These are phyloP conservation scores for Apiotrichum siamense DNA, from an alignment of 1,284 basidiomycete species.

Conservation along the genomic window DNA sequence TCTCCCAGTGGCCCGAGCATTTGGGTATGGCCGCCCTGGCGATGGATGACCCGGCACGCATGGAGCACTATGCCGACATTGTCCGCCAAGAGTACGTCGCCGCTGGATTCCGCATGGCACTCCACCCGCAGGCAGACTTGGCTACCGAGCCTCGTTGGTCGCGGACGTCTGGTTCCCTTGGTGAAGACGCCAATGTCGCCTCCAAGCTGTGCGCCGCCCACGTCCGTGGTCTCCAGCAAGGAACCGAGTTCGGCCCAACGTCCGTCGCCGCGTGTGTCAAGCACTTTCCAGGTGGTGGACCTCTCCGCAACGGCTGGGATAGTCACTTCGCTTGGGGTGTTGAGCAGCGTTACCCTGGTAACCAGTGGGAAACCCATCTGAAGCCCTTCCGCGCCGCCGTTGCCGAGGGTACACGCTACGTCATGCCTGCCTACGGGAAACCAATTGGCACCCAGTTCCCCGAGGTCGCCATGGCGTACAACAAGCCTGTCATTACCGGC, in stretches of 20 bases:
- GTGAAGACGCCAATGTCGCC: constrained; percentile 14
- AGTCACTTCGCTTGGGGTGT: constrained; percentile 15
- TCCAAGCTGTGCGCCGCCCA: constrained; percentile 5
- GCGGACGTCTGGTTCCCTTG: constrained; percentile 8
- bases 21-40: constrained; percentile 18
- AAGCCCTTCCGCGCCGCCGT: constrained; percentile 16
- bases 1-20: constrained; percentile 18
- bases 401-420: constrained; percentile 5
- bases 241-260: neutral
- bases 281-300: constrained; percentile 20
- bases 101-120: constrained; percentile 10
- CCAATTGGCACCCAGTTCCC: constrained; percentile 10
- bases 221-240: constrained; percentile 10
- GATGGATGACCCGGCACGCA: constrained; percentile 5
- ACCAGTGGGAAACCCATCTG: constrained; percentile 16
- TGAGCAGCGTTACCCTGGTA: constrained; percentile 16
- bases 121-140: constrained; percentile 18
- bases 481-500: constrained; percentile 12
- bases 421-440: constrained; percentile 20
- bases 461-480: constrained; percentile 17
- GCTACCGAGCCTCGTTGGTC: constrained; percentile 14
- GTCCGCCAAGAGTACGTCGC: constrained; percentile 17
- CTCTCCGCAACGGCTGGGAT: constrained; percentile 9
- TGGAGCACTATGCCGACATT: constrained; percentile 15
- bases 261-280: constrained; percentile 16